Percentiles rank a stretch among this genome's conserved stretches.
phyloP scores from a whole-genome alignment of 2,329 filamentous ascomycete species.

The Aspergillus puulaauensis region DNA sequence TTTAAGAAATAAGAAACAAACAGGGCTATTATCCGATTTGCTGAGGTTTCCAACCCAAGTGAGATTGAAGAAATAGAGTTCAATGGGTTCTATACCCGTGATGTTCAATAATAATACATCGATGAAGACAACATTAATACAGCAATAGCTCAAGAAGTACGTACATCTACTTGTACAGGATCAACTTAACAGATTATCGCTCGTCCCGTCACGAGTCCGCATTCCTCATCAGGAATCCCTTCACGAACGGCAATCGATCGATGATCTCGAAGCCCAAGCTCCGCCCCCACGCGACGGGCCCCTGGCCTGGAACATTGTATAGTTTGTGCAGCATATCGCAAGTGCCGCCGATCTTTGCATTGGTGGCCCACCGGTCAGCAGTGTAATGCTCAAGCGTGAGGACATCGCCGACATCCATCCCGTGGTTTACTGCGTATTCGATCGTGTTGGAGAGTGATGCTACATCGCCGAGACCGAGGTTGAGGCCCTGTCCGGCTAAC shows the following conservation, averaged over 20 bases:
- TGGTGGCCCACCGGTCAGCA: constrained; percentile 75
- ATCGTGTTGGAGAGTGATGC: constrained; percentile 74
- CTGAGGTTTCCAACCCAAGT: too few species aligned
- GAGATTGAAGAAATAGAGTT: too few species aligned
- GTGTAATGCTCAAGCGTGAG: constrained; percentile 81
- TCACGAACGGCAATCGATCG: constrained; percentile 71
- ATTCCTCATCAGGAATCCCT: constrained; percentile 79
- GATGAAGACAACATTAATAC: neutral
- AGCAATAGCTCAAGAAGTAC: neutral
- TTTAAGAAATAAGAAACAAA: too few species aligned
- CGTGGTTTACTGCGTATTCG: constrained; percentile 73
- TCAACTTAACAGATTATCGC: neutral
- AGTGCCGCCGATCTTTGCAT: constrained; percentile 77
- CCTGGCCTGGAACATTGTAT: constrained; percentile 72
- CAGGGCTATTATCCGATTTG: too few species aligned
- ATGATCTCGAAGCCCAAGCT: constrained; percentile 75
- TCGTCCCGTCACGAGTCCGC: constrained; percentile 41
- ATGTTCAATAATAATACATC: neutral
- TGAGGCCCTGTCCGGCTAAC: constrained; percentile 89
- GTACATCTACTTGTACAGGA: neutral
- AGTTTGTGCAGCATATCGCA: constrained; percentile 87
- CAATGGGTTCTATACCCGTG: neutral
- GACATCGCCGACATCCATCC: constrained; percentile 79
- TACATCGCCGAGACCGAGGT: constrained; percentile 88
- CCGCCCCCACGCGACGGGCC: constrained; percentile 76